A percentile compares a stretch with the other conserved stretches of the same genome.
phyloP scores from a whole-genome alignment of 805 yeast species.

The Candida vaughaniae region DNA sequence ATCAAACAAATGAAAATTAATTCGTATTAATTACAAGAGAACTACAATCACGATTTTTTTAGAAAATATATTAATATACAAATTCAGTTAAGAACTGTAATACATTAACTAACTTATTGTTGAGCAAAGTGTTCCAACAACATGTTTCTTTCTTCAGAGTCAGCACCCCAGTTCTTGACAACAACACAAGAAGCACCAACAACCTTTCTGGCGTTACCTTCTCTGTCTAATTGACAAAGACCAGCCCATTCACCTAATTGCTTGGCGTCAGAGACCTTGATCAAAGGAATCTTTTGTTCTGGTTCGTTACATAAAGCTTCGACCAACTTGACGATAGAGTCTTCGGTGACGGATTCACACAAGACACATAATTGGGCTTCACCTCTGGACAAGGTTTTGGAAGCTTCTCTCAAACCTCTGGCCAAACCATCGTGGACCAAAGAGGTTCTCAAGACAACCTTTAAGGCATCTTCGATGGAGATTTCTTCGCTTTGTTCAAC shows the following conservation, averaged over 20 bases:
- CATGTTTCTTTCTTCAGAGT: conserved; percentile 94
- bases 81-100: conserved; percentile 2
- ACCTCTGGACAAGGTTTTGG: conserved; percentile 96
- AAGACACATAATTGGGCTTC: conserved; percentile 97
- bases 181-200: conserved; percentile 99
- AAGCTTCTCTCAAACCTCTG: conserved; percentile 99
- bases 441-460: conserved; percentile 97
- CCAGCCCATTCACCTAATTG: conserved; percentile 99
- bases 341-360: conserved; percentile 98
- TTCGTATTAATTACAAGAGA: too few relatives aligned
- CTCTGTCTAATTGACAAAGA: conserved; percentile 98
- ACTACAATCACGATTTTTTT: too few relatives aligned
- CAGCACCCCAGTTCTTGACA: conserved; percentile 99
- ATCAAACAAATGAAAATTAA: too few relatives aligned
- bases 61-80: conserved; percentile 1
- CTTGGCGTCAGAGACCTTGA: conserved; percentile 99
- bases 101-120: conserved; percentile 9
- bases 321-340: conserved; percentile 91
- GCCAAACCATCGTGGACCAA: conserved; percentile 99
- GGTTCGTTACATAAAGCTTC: conserved; percentile 99
- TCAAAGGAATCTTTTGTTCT: conserved; percentile 93
- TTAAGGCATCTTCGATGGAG: conserved; percentile 97
- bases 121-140: conserved; percentile 92
- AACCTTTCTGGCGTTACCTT: conserved; percentile 99
- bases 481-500: conserved; percentile 86